Conservation (phyloP, 2,329 filamentous ascomycete species). For the Chaetomiaceae sp. region DNA sequence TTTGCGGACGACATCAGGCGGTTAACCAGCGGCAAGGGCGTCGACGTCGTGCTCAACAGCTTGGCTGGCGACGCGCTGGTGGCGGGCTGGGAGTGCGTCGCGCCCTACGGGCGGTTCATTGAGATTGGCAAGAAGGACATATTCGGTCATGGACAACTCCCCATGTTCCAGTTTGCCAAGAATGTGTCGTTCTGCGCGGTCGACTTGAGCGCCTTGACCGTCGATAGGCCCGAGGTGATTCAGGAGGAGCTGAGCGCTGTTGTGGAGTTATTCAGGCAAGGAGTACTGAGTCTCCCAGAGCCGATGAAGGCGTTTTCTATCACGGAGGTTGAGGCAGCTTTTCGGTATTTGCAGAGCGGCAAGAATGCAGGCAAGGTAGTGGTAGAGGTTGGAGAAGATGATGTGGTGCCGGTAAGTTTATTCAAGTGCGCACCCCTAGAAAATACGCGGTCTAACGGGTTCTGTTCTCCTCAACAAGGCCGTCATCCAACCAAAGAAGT, state of each 20-base stretch:
- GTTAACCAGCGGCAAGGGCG: constrained; percentile 13
- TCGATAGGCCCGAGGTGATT: background rate
- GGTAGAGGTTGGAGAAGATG: background rate
- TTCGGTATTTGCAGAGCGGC: background rate
- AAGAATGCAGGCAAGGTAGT: background rate
- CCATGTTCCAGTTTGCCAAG: constrained; percentile 12
- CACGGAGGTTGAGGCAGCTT: background rate
- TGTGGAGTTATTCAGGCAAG: background rate
- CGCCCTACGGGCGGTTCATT: constrained; percentile 15
- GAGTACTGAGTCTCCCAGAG: background rate
- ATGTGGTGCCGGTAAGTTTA: background rate
- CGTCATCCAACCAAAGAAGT: too few relatives aligned
- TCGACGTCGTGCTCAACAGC: constrained; percentile 25
- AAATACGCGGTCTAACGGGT: too few relatives aligned
- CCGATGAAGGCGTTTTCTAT: background rate
- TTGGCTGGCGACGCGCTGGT: constrained; percentile 35
- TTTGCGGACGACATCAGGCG: constrained; percentile 6
- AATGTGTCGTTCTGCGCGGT: constrained; percentile 6
- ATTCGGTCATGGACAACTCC: constrained; percentile 3
- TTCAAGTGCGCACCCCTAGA: too few relatives aligned
- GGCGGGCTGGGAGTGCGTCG: constrained; percentile 38
- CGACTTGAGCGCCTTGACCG: background rate
- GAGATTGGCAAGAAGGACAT: constrained; percentile 21
- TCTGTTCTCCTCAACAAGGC: too few relatives aligned
- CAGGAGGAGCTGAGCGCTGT: background rate